Evolutionary conservation across 1,139 yeast species (phyloP).

Genomic region (Scheffersomyces quercinus): DNA sequence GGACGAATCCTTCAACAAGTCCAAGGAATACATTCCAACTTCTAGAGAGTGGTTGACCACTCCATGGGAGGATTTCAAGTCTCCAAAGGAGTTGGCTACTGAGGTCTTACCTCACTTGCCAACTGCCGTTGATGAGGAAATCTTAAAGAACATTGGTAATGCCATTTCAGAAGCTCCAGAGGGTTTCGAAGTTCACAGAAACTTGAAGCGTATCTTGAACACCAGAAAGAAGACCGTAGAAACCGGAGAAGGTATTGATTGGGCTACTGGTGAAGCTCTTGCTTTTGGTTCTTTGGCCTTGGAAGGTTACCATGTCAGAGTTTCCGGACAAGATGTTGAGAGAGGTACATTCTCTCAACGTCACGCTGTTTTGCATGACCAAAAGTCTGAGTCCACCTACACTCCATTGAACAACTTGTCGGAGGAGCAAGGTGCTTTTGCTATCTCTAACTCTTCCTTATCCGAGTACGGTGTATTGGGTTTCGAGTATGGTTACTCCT

Average conservation of each 20-base stretch:
- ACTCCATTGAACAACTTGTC: conserved; percentile 81
- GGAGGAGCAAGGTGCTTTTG: conserved; percentile 84
- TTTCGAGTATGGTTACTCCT: conserved; percentile 97
- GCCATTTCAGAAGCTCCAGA: conserved; percentile 83
- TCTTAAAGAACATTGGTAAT: conserved; percentile 75
- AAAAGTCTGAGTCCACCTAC: conserved; percentile 76
- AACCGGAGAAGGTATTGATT: conserved; percentile 92
- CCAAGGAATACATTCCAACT: conserved; percentile 89
- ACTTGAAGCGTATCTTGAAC: conserved; percentile 90
- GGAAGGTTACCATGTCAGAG: conserved; percentile 96
- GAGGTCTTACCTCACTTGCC: conserved; percentile 96
- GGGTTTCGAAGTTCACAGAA: conserved; percentile 89
- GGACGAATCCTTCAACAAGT: conserved; percentile 84
- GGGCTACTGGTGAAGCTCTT: conserved; percentile 99
- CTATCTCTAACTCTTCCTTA: conserved; percentile 91
- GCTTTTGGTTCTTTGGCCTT: conserved; percentile 90
- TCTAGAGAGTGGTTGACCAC: conserved; percentile 98
- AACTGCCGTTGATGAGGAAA: conserved; percentile 78
- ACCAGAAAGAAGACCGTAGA: conserved; percentile 86
- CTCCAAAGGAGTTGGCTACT: conserved; percentile 95
- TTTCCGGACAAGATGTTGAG: conserved; percentile 99
- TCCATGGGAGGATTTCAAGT: conserved; percentile 98
- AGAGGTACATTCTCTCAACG: conserved; percentile 99
- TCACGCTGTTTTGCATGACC: conserved; percentile 98
- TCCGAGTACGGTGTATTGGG: conserved; percentile 99